Evolutionary conservation across 352 stramenopile genomes (phyloP).

Genomic region (Pythium aquatile): DNA sequence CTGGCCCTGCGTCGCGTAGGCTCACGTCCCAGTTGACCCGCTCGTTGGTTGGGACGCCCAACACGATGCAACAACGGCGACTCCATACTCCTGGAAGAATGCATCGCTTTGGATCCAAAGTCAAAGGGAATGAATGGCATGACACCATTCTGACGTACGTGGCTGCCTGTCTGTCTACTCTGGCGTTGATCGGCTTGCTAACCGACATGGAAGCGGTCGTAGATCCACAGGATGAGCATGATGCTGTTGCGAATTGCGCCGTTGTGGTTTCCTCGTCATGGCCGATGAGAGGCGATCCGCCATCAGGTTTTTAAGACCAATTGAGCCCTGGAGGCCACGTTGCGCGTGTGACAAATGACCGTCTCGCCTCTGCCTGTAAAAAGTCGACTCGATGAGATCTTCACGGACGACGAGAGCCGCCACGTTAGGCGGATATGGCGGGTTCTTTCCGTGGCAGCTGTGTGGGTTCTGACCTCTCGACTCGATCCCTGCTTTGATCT

Average conservation of each 20-base stretch:
- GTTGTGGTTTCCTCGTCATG: background rate
- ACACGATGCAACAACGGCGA: background rate
- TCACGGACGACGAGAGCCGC: background rate
- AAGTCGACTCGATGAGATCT: background rate
- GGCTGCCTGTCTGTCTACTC: background rate
- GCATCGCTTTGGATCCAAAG: too few relatives aligned
- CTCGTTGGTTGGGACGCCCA: background rate
- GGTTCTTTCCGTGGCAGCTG: background rate
- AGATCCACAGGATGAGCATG: background rate
- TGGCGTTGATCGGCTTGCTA: background rate
- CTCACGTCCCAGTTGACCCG: background rate
- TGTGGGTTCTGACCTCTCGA: background rate
- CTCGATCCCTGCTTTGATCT: background rate
- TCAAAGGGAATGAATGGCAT: background rate
- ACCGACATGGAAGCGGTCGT: background rate
- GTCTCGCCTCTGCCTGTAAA: background rate
- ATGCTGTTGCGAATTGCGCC: too few relatives aligned
- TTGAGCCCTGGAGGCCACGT: background rate
- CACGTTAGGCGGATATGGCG: background rate
- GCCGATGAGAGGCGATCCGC: background rate
- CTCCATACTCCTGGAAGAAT: background rate
- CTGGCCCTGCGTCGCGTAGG: background rate
- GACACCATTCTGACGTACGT: background rate
- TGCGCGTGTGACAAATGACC: constrained; percentile 2
- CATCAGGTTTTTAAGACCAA: background rate